Evolutionary conservation across 2,329 filamentous ascomycete genomes (phyloP), one percentile per base, ranked within the genome.

Genomic region (Pseudocercospora cruenta): DNA sequence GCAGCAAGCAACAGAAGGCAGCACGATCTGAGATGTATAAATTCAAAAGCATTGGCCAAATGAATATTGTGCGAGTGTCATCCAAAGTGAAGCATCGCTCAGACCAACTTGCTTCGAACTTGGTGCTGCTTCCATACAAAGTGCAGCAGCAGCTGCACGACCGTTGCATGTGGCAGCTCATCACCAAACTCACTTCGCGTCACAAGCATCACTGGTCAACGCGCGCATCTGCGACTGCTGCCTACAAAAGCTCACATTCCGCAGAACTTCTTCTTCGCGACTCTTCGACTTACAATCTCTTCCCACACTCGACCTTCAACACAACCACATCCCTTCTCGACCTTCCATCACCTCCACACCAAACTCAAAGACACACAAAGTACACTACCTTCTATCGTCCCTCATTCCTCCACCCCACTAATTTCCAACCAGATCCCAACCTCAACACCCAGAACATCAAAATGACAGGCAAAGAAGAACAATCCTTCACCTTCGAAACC

Each of bases 401-500:
- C 10, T 4, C 24, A 21, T n/a, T 14, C 43, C 7, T n/a, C 51
- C 28, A 5, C 9, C 33, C 16, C 28, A 39, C 58, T 31, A 64
- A 39, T 49, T 22, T 12, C 36, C 54, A 22, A n/a, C 28, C 4
- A 54, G 14, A 33, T 21, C n/a, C 45, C 45, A 21, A 21, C 5
- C 45, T 10, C 43, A 22, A 16, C 45, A 19, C 12, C 45, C 16
- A 6, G 1, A 47, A 4, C 10, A 4, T 24, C 64, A 67, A 21
- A 1, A 63, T 67, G 64, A 24, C 45, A 3, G 33, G n/a, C 5
- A 64, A 64, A 24, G 45, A 54, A 21, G 33, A 53, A 8, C 65
- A 67, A 51, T 47, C 43, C 14, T 70, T 70, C 62, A 16, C 24
- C 36, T 70, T 65, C 54, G 66, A 70, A 59, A 65, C 36, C 36